Evolutionary conservation across 1,139 yeast genomes (phyloP).

Genomic region (Yamadazyma blattariae): DNA sequence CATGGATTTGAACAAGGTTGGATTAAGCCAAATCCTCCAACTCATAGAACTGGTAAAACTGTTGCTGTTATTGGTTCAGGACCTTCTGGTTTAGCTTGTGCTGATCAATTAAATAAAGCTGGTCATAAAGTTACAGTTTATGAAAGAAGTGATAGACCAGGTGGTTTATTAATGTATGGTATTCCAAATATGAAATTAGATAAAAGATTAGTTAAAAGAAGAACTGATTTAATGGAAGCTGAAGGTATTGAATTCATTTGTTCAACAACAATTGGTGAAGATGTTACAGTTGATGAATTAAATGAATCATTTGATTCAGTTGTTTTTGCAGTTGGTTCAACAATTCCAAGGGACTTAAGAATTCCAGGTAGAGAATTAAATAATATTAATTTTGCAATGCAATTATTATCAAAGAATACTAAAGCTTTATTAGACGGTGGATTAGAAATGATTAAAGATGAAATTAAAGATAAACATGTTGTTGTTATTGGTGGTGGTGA

Average conservation of each 20-base stretch:
- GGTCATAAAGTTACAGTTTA: slow-evolving; percentile 90
- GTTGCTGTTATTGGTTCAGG: slow-evolving; percentile 95
- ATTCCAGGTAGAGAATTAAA: slow-evolving; percentile 92
- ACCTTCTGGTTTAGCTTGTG: slow-evolving; percentile 94
- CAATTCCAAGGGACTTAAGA: slow-evolving; percentile 91
- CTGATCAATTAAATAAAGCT: slow-evolving; percentile 94
- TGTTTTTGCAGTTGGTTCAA: slow-evolving; percentile 91
- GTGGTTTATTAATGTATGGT: slow-evolving; percentile 98
- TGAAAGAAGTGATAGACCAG: slow-evolving; percentile 93
- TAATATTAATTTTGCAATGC: slow-evolving; percentile 94
- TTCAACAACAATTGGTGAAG: slow-evolving; percentile 82
- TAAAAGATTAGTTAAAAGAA: slow-evolving; percentile 86
- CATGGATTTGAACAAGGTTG: slow-evolving; percentile 96
- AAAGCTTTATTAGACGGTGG: slow-evolving; percentile 82
- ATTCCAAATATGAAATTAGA: slow-evolving; percentile 99
- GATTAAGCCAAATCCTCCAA: slow-evolving; percentile 85
- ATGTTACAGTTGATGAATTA: slow-evolving; percentile 67
- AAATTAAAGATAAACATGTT: slow-evolving; percentile 81
- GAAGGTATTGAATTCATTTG: slow-evolving; percentile 84
- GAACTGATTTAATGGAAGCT: slow-evolving; percentile 85
- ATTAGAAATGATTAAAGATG: slow-evolving; percentile 70
- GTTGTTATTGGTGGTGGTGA: slow-evolving; percentile 99
- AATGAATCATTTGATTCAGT: slow-evolving; percentile 73
- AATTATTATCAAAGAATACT: slow-evolving; percentile 83
- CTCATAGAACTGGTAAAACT: slow-evolving; percentile 74